Evolutionary conservation across 2,329 filamentous ascomycete genomes (phyloP), one percentile per base, ranked within the genome.

Genomic region (Camillea tinctor): DNA sequence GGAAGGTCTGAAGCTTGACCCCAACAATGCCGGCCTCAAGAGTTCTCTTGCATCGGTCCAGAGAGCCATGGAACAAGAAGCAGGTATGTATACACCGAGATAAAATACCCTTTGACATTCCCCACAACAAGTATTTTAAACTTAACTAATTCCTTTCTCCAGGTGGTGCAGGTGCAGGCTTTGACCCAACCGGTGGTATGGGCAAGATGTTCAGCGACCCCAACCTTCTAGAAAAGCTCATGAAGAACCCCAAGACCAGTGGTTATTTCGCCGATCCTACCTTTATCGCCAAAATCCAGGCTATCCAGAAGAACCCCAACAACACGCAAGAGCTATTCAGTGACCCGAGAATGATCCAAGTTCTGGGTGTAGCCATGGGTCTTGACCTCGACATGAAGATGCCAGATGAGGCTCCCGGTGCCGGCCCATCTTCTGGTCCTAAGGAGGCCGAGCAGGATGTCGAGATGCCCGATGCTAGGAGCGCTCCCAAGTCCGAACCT

Each of bases 141-240:
- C 36, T 44, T 3, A 44, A 11, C 2, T 4, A 9, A 30, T 51
- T 20, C 20, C 6, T 19, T 60, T n/a, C 50, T 8, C 55, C 52
- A 56, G 61, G 72, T 44, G 77, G 78, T 71, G 72, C 72, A 64
- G 75, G 77, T 71, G 69, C 84, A 19, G 79, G 80, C 59, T 84
- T 81, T 56, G 89, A 93, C 71, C 88, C 90, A 7, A 83, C 81
- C 44, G 91, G 85, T 57, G 92, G 93, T 52, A 81, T 99, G n/a
- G 91, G 91, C 68, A 86, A 88, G 74, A 93, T 99, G 84, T 98
- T 99, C 84, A 94, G 87, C 74, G 96, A 99, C 75, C 95, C 95
- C 19, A 87, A 93, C 72, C 80, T 99, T 67, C 83, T 96, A 64
- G 85, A 92, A 75, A 99, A 99, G 82, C 88, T 99, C 60, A 93